Evolutionary conservation across 148 eudicot genomes (phyloP), one percentile per base, ranked within the genome.

Genomic region (Rhododendron ferrugineum): DNA sequence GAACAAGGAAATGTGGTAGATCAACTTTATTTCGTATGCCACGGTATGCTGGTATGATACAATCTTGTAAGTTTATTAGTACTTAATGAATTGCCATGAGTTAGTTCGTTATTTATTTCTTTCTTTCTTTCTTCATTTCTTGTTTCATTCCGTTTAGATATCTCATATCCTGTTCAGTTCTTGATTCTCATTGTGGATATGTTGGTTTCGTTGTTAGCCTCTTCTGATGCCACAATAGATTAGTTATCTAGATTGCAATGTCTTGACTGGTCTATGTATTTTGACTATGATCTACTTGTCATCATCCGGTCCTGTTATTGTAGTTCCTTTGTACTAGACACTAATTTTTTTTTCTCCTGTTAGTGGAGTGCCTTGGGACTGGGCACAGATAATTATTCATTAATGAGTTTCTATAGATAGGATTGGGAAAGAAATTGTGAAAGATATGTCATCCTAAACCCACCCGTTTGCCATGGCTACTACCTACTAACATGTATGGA

Each of bases 1-100:
- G 99, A 95, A 89, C 95, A 91, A 80, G 99, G 98, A 87, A 90
- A 91, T 86, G 98, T 91, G 16, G 99, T 95, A 40, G 99, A 97
- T 89, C 99, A 97, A 87, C 93, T 97, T 58, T 97, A 97, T 90
- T 91, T 97, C 76, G 93, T 97, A n/a, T 94, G 98, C 86, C 91
- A 97, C 46, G 98, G 99, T 84, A 77, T 81, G 49, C 90, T 95
- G 98, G 98, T 95, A 93, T 34, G 90, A 36, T 74, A 78, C 36
- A 40, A 40, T 52, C 66, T 66, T 20, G 54, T 13, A 11, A 22
- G 16, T 62, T 40, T 54, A 72, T 49, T 14, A 4, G 32, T 83
- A 28, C 32, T 70, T n/a, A 16, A 13, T 49, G 78, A 23, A 11
- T 49, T 16, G 16, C 36, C 49, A 11, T 23, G 73, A 32, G 44